Conservation (phyloP, 108 stramenopile genomes). For the Nitzschia sp. region DNA sequence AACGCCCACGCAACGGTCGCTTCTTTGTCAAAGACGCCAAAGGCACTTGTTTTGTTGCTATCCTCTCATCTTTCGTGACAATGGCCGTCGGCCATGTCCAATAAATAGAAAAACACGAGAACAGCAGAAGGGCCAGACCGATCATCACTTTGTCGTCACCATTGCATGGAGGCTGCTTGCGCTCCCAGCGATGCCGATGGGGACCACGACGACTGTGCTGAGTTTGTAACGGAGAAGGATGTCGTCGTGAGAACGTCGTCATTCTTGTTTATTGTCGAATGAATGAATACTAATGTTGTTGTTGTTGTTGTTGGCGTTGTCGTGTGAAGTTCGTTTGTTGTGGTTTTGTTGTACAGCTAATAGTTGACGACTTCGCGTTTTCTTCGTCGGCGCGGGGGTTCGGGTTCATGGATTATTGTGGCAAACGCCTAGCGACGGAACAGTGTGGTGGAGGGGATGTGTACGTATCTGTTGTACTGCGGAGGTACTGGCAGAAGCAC, state of each 20-base stretch:
- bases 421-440: too few relatives aligned
- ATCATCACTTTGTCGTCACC: neutral
- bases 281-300: too few relatives aligned
- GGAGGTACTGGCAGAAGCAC: too few relatives aligned
- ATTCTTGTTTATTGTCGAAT: neutral
- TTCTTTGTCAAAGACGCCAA: neutral
- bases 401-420: too few relatives aligned
- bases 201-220: conserved; percentile 18
- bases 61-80: neutral
- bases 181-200: conserved; percentile 15
- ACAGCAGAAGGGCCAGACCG: neutral
- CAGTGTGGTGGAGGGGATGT: too few relatives aligned
- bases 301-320: neutral
- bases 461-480: too few relatives aligned
- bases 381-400: neutral
- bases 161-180: neutral
- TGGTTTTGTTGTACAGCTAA: too few relatives aligned
- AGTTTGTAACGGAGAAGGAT: neutral
- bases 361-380: neutral
- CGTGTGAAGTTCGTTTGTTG: neutral
- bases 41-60: too few relatives aligned
- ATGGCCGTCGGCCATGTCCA: neutral
- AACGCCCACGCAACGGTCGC: neutral
- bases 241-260: neutral
- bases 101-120: neutral